Evolutionary conservation across 768 basidiomycete species (phyloP).

Genomic region (Pleurotus cornucopiae): DNA sequence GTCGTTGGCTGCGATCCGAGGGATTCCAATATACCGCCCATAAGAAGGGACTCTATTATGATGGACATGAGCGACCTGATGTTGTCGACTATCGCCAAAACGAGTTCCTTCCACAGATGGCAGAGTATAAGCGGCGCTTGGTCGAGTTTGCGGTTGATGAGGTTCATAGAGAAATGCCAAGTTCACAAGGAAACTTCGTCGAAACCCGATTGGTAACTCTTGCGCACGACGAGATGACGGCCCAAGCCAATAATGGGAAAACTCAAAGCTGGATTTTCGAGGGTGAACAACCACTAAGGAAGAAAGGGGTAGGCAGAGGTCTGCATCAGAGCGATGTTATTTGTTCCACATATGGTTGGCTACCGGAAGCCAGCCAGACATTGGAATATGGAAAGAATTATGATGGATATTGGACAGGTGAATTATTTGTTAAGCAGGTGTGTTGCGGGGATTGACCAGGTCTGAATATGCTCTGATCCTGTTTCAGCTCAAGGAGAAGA

Average conservation of each 20-base stretch:
- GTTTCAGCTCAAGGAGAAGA: constrained; percentile 18
- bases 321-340: constrained; percentile 34
- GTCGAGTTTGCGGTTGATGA: constrained; percentile 18
- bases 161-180: constrained; percentile 11
- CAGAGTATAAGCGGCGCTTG: constrained; percentile 12
- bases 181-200: constrained; percentile 13
- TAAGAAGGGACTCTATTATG: constrained; percentile 31
- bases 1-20: constrained; percentile 11
- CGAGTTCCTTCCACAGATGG: constrained; percentile 25
- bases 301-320: constrained; percentile 34
- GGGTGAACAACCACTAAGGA: constrained; percentile 26
- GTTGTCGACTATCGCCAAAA: constrained; percentile 28
- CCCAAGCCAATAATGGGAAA: constrained; percentile 32
- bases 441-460: constrained; percentile 10
- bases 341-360: constrained; percentile 25
- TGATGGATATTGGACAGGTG: constrained; percentile 33
- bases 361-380: constrained; percentile 25
- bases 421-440: constrained; percentile 22
- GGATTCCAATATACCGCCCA: constrained; percentile 17
- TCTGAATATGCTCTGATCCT: neutral
- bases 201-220: constrained; percentile 23
- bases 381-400: constrained; percentile 42
- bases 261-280: constrained; percentile 30
- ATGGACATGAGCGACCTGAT: constrained; percentile 32
- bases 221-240: no score